Conservation (phyloP, 352 stramenopile genomes). For the Phytophthora citricola region DNA sequence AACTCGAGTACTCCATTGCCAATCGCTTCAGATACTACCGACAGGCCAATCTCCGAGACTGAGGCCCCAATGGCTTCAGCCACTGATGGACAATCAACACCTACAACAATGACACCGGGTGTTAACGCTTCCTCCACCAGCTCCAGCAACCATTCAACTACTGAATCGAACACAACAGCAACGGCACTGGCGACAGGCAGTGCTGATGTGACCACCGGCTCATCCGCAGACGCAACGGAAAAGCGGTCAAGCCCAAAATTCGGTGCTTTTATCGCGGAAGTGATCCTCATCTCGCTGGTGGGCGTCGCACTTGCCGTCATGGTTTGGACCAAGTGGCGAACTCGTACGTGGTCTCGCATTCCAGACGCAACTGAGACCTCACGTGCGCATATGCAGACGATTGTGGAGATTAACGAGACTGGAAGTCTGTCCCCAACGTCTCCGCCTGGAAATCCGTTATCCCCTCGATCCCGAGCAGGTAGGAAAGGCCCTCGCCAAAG, state of each 20-base stretch:
- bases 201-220: slow-evolving; percentile 8
- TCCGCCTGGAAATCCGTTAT: slow-evolving; percentile 30
- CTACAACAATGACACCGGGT: background rate
- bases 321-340: slow-evolving; percentile 55
- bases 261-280: slow-evolving; percentile 56
- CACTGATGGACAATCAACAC: background rate
- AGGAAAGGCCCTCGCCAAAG: slow-evolving; percentile 36
- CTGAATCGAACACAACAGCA: slow-evolving; percentile 22
- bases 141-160: slow-evolving; percentile 19
- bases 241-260: slow-evolving; percentile 28
- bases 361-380: slow-evolving; percentile 40
- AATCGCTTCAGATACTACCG: slow-evolving; percentile 12
- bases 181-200: slow-evolving; percentile 7
- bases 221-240: background rate
- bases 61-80: slow-evolving; percentile 6
- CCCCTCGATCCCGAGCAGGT: slow-evolving; percentile 38
- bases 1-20: slow-evolving; percentile 15
- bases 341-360: slow-evolving; percentile 65
- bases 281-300: slow-evolving; percentile 60
- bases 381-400: slow-evolving; percentile 24
- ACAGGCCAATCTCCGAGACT: slow-evolving; percentile 7
- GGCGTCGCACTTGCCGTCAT: slow-evolving; percentile 63
- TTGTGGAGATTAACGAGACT: slow-evolving; percentile 31
- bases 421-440: slow-evolving; percentile 16
- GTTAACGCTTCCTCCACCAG: slow-evolving; percentile 9